Evolutionary conservation across 2,329 filamentous ascomycete genomes (phyloP).

Genomic region (Xylariaceae sp.): DNA sequence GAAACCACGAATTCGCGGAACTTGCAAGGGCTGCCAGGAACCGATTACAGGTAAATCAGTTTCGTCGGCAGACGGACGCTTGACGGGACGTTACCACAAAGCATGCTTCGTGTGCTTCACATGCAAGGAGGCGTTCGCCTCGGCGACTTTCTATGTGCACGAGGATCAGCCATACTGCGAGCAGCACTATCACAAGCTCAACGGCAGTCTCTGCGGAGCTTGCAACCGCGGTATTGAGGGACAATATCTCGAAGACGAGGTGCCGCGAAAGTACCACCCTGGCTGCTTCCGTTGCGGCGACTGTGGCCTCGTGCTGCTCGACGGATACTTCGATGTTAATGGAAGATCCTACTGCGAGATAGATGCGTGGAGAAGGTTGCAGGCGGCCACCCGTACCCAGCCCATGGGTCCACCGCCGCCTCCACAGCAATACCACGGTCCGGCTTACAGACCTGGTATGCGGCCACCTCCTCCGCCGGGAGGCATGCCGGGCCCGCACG

Average conservation of each 20-base stretch:
- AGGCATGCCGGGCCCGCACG: conserved; percentile 22
- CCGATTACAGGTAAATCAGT: conserved; percentile 86
- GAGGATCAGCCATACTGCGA: conserved; percentile 85
- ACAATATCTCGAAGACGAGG: conserved; percentile 81
- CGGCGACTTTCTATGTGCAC: conserved; percentile 87
- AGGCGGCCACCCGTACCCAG: conserved; percentile 35
- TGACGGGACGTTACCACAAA: conserved; percentile 93
- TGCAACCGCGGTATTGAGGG: conserved; percentile 89
- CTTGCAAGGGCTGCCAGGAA: conserved; percentile 76
- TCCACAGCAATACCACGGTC: conserved; percentile 8
- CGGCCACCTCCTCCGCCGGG: conserved; percentile 14
- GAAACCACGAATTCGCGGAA: conserved; percentile 53
- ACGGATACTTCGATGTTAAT: conserved; percentile 88
- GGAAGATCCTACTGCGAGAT: conserved; percentile 79
- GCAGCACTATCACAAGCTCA: conserved; percentile 86
- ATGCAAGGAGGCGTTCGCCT: conserved; percentile 75
- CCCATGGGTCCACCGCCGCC: conserved; percentile 23
- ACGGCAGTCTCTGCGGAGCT: conserved; percentile 74
- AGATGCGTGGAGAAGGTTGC: conserved; percentile 62
- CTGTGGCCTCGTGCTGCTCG: conserved; percentile 66
- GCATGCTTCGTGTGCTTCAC: conserved; percentile 88
- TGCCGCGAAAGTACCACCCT: conserved; percentile 74
- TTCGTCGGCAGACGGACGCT: conserved; percentile 83
- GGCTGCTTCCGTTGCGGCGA: conserved; percentile 79
- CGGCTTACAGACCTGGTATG: conserved; percentile 13